Evolutionary conservation across 257 asterid genomes (phyloP).

Genomic region (Coffea eugenioides): DNA sequence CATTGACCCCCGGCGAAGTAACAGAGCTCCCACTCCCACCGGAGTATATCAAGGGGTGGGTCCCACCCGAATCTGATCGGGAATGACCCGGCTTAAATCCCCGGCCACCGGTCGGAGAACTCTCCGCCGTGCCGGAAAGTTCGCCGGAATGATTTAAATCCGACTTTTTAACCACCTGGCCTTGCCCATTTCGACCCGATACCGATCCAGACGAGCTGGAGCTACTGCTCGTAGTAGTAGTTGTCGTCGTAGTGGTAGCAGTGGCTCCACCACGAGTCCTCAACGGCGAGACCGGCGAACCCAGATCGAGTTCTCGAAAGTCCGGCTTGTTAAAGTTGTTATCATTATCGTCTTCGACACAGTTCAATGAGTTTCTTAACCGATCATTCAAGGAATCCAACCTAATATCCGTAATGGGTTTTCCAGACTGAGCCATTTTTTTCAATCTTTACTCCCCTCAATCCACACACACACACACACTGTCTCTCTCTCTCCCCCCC

Average conservation of each 20-base stretch:
- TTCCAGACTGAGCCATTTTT: slow-evolving; percentile 47
- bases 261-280: slow-evolving; percentile 25
- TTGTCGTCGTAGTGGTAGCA: slow-evolving; percentile 12
- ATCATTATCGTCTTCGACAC: slow-evolving; percentile 27
- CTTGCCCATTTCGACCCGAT: slow-evolving; percentile 52
- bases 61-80: slow-evolving; percentile 59
- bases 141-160: slow-evolving; percentile 70
- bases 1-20: slow-evolving; percentile 47
- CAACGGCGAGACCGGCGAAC: slow-evolving; percentile 71
- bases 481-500: slow-evolving; percentile 7
- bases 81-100: slow-evolving; percentile 42
- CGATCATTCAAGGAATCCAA: slow-evolving; percentile 53
- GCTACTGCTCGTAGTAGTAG: slow-evolving; percentile 48
- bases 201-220: slow-evolving; percentile 87
- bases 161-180: slow-evolving; percentile 31
- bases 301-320: slow-evolving; percentile 71
- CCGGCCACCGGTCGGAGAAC: slow-evolving; percentile 40
- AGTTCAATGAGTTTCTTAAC: slow-evolving; percentile 36
- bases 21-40: slow-evolving; percentile 50
- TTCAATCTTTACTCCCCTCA: slow-evolving; percentile 11
- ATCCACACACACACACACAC: not conserved
- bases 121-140: slow-evolving; percentile 41
- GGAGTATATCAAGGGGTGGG: slow-evolving; percentile 45
- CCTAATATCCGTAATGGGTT: slow-evolving; percentile 35
- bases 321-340: slow-evolving; percentile 63